Percentiles rank a stretch among this genome's conserved stretches.
phyloP scores from a whole-genome alignment of 1,284 basidiomycete genomes.

The Pseudozyma sp. region DNA sequence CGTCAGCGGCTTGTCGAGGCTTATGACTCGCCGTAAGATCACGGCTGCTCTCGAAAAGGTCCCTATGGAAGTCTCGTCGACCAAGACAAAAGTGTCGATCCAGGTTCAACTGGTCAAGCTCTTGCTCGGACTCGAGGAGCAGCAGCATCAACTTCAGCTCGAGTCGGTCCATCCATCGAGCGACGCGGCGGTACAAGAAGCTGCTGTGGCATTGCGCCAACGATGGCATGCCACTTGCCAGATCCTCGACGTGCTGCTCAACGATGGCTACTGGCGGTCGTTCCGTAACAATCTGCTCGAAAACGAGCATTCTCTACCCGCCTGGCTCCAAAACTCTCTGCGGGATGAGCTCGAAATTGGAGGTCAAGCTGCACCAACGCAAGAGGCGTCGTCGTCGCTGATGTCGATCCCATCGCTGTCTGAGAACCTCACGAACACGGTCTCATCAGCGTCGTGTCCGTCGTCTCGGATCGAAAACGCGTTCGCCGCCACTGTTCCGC shows the following conservation, averaged over 20 bases:
- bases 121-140: constrained; percentile 31
- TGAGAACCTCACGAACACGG: background rate
- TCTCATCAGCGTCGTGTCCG: background rate
- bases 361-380: background rate
- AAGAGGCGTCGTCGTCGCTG: background rate
- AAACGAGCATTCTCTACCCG: constrained; percentile 34
- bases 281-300: constrained; percentile 36
- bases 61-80: constrained; percentile 27
- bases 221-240: constrained; percentile 39
- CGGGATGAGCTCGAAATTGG: constrained; percentile 7
- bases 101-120: constrained; percentile 15
- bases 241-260: constrained; percentile 41
- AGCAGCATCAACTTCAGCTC: constrained; percentile 19
- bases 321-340: constrained; percentile 31
- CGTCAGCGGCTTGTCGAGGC: constrained; percentile 29
- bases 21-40: constrained; percentile 43
- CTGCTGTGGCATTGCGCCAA: constrained; percentile 10
- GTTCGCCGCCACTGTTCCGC: constrained; percentile 1
- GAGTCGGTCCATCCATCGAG: background rate
- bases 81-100: constrained; percentile 31
- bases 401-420: background rate
- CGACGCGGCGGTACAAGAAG: background rate
- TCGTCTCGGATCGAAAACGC: constrained; percentile 1
- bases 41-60: constrained; percentile 30
- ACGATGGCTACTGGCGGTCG: constrained; percentile 45